Conservation (phyloP, 192 early-diverging fungal species). For the Linnemannia exigua region DNA sequence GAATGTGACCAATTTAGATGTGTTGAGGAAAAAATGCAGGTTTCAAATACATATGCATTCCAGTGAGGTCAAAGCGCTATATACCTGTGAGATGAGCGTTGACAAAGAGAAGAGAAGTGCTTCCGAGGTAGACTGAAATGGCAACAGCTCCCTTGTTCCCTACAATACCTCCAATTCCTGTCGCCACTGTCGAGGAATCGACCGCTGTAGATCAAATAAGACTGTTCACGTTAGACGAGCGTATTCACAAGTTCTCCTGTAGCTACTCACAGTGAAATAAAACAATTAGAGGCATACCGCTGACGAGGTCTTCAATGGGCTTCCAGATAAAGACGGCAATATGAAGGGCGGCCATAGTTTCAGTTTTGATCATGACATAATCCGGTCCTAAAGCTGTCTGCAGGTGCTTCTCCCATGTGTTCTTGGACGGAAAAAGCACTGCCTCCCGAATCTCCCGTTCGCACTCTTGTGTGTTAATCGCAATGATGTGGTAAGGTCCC, state of each 20-base stretch:
- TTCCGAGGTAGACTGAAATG: conserved; percentile 63
- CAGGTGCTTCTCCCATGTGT: conserved; percentile 60
- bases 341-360: conserved; percentile 68
- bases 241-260: not conserved
- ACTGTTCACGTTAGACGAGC: not conserved
- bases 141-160: conserved; percentile 69
- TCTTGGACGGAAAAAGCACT: conserved; percentile 65
- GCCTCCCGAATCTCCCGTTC: conserved; percentile 68
- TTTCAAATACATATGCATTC: not conserved
- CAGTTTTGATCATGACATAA: conserved; percentile 62
- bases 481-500: conserved; percentile 66
- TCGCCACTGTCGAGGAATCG: conserved; percentile 55
- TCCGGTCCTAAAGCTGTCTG: conserved; percentile 51
- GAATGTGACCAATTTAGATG: not conserved
- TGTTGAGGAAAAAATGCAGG: not conserved
- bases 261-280: not conserved
- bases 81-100: conserved; percentile 66
- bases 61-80: not conserved
- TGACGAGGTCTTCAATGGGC: conserved; percentile 57
- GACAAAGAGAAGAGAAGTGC: conserved; percentile 62
- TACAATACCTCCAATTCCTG: conserved; percentile 57
- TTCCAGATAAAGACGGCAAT: conserved; percentile 64
- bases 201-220: conserved; percentile 23
- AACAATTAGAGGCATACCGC: conserved; percentile 6
- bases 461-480: conserved; percentile 70